These are phyloP conservation scores for Paramecium biaurelia DNA, from an alignment of 73 alveolate genomes.

Conservation along the genomic window DNA sequence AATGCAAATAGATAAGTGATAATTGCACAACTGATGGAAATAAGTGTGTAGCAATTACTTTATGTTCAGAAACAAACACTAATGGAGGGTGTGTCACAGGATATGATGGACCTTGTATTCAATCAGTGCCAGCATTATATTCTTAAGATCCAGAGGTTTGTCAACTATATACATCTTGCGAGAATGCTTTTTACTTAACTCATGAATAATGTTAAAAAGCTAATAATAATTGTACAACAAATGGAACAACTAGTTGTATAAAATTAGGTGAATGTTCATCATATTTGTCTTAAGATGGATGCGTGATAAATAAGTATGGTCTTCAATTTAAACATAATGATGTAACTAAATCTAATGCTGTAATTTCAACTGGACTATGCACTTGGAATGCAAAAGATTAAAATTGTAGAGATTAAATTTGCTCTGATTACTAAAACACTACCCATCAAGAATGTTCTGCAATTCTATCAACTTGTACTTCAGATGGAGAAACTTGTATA, in stretches of 20 bases:
- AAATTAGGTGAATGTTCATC: neutral
- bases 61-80: neutral
- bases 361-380: conserved; percentile 3
- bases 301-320: neutral
- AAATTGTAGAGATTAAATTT: neutral
- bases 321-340: no score
- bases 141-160: neutral
- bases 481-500: neutral
- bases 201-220: neutral
- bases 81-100: conserved; percentile 31
- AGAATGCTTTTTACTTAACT: neutral
- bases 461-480: neutral
- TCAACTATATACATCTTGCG: neutral
- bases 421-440: neutral
- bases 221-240: neutral
- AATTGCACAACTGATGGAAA: conserved; percentile 11
- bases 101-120: neutral
- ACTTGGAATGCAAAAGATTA: neutral
- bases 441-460: neutral
- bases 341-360: neutral
- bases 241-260: neutral
- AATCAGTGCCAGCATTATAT: neutral
- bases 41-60: neutral
- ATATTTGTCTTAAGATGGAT: neutral
- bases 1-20: neutral